A percentile compares a stretch with the other conserved stretches of the same genome.
These are phyloP conservation scores for Cenococcum geophilum DNA, from an alignment of 495 filamentous ascomycete species.

Conservation along the genomic window DNA sequence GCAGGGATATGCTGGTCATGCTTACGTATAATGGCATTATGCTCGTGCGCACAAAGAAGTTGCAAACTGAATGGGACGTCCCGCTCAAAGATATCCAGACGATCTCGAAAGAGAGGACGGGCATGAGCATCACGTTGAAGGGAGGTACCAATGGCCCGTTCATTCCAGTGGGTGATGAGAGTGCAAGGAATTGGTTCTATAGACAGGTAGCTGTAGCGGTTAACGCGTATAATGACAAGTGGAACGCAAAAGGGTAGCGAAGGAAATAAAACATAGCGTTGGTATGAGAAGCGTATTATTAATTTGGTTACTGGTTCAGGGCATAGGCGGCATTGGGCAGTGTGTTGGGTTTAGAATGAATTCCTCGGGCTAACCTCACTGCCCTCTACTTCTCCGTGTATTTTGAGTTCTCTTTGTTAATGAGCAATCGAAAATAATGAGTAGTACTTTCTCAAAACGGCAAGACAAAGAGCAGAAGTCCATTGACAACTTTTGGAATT, in stretches of 20 bases:
- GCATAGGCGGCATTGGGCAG: too few relatives aligned
- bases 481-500: too few relatives aligned
- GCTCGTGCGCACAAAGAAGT: conserved; percentile 75
- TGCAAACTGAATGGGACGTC: conserved; percentile 91
- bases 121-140: conserved; percentile 79
- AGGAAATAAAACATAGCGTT: too few relatives aligned
- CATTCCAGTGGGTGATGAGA: conserved; percentile 86
- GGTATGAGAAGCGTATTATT: too few relatives aligned
- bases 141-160: conserved; percentile 92
- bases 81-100: conserved; percentile 93
- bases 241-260: conserved; percentile 52
- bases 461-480: too few relatives aligned
- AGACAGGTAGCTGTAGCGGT: conserved; percentile 62
- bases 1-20: conserved; percentile 89
- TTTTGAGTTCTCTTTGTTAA: too few relatives aligned
- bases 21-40: conserved; percentile 89
- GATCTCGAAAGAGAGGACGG: conserved; percentile 92
- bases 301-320: too few relatives aligned
- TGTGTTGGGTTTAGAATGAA: too few relatives aligned
- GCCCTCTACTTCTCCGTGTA: too few relatives aligned
- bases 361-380: too few relatives aligned
- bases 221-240: conserved; percentile 65
- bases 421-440: too few relatives aligned
- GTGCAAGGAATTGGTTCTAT: conserved; percentile 80
- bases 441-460: too few relatives aligned